Conservation (phyloP, 768 basidiomycete species). For the Xanthoconium purpureum region DNA sequence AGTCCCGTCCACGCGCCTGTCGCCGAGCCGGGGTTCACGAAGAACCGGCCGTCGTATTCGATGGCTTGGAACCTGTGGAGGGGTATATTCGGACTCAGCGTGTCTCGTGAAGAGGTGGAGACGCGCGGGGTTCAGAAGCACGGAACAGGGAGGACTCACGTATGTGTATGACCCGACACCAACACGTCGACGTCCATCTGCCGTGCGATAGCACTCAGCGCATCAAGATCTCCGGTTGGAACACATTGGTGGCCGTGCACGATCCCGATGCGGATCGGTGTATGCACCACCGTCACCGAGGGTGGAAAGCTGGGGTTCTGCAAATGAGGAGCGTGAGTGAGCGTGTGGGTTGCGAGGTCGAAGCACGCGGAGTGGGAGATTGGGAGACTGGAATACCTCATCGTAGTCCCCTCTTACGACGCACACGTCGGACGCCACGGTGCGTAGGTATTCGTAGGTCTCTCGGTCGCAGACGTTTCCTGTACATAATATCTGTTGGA, state of each 20-base stretch:
- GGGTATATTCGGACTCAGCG: not conserved
- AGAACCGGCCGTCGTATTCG: constrained; percentile 89
- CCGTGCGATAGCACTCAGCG: constrained; percentile 81
- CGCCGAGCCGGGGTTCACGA: constrained; percentile 92
- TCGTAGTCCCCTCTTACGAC: constrained; percentile 95
- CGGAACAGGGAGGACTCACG: constrained; percentile 48
- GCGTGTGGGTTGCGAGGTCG: not conserved
- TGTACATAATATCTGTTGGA: constrained; percentile 95
- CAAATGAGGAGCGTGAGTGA: not conserved
- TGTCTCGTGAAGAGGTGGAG: not conserved
- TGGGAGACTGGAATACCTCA: constrained; percentile 54
- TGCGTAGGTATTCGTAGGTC: constrained; percentile 93
- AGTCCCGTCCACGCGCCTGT: constrained; percentile 90
- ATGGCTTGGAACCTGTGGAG: constrained; percentile 81
- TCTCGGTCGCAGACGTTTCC: constrained; percentile 98
- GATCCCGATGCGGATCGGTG: constrained; percentile 86
- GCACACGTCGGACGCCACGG: constrained; percentile 89
- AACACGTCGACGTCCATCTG: constrained; percentile 99
- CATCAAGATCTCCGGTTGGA: constrained; percentile 88
- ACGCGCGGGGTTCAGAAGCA: not conserved
- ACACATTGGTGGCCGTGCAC: constrained; percentile 94
- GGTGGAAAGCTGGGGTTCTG: constrained; percentile 72
- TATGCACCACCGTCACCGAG: constrained; percentile 75
- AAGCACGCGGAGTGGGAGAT: not conserved
- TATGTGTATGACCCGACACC: constrained; percentile 90